These are phyloP conservation scores for Coemansia sp. DNA, from an alignment of 192 early-diverging fungal genomes.

Conservation along the genomic window DNA sequence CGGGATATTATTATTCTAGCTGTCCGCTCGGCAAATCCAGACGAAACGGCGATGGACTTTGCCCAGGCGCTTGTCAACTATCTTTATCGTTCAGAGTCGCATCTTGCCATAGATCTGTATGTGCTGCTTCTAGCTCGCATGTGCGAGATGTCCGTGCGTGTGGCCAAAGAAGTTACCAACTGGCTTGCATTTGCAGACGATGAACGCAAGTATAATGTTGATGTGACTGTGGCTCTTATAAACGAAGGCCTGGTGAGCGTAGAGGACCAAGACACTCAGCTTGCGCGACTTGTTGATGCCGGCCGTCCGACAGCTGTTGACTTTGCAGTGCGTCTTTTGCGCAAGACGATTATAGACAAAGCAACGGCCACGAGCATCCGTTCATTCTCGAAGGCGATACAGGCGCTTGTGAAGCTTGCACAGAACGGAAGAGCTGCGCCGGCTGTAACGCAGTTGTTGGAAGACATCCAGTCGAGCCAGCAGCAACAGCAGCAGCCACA, in stretches of 20 bases:
- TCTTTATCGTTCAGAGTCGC: slow-evolving; percentile 76
- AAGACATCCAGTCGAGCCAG: slow-evolving; percentile 29
- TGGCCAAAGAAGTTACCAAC: slow-evolving; percentile 79
- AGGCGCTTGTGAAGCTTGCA: slow-evolving; percentile 67
- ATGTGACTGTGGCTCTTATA: slow-evolving; percentile 79
- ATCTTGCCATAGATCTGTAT: slow-evolving; percentile 78
- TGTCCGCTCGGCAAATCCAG: slow-evolving; percentile 66
- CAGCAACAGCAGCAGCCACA: slow-evolving; percentile 22
- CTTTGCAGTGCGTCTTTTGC: slow-evolving; percentile 75
- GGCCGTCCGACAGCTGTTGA: slow-evolving; percentile 70
- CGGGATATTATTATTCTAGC: slow-evolving; percentile 76
- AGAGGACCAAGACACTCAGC: slow-evolving; percentile 83
- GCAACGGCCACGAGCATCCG: slow-evolving; percentile 50
- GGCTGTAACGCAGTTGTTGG: slow-evolving; percentile 28
- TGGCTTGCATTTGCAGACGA: slow-evolving; percentile 96
- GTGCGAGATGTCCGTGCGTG: slow-evolving; percentile 79
- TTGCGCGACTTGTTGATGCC: slow-evolving; percentile 82
- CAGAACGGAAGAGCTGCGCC: slow-evolving; percentile 64
- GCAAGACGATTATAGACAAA: slow-evolving; percentile 62
- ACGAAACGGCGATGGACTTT: slow-evolving; percentile 82
- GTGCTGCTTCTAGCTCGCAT: slow-evolving; percentile 78
- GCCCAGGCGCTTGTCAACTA: slow-evolving; percentile 86
- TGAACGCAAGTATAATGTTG: slow-evolving; percentile 90
- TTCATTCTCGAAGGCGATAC: slow-evolving; percentile 71
- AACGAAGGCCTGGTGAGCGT: slow-evolving; percentile 74